Conservation (phyloP, 2,329 filamentous ascomycete genomes). For the Arthrobotrys entomopaga region DNA sequence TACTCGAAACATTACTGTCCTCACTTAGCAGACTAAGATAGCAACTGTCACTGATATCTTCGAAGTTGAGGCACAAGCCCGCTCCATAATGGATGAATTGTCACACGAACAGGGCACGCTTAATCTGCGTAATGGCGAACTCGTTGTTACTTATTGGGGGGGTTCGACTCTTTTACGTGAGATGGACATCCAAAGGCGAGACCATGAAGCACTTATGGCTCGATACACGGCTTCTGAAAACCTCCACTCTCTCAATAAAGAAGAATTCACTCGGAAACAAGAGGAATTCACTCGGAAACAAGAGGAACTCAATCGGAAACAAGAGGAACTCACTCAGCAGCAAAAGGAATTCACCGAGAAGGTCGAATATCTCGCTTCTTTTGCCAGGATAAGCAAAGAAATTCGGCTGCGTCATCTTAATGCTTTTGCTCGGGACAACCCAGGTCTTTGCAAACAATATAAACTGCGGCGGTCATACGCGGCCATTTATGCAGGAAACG, state of each 20-base stretch:
- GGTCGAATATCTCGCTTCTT: not conserved
- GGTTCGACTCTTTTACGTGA: not conserved
- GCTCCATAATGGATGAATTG: conserved; percentile 1
- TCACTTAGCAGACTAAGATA: conserved; percentile 8
- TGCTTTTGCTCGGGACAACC: not conserved
- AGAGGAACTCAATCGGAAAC: no score
- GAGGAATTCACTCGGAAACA: no score
- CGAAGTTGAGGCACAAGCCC: not conserved
- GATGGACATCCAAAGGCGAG: not conserved
- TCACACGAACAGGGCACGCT: not conserved
- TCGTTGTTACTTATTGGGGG: not conserved
- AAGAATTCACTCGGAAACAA: no score
- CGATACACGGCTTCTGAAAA: not conserved
- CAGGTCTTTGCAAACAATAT: conserved; percentile 2
- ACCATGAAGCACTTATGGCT: not conserved
- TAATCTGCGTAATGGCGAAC: not conserved
- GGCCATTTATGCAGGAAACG: not conserved
- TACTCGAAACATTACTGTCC: conserved; percentile 7
- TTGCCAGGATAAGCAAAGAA: not conserved
- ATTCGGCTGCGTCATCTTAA: conserved; percentile 7
- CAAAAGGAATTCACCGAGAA: no score
- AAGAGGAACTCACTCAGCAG: not conserved
- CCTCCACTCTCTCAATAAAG: not conserved
- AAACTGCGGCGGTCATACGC: not conserved
- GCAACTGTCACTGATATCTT: not conserved